phyloP scores from a whole-genome alignment of 345 rosid species.

The Turritis glabra region DNA sequence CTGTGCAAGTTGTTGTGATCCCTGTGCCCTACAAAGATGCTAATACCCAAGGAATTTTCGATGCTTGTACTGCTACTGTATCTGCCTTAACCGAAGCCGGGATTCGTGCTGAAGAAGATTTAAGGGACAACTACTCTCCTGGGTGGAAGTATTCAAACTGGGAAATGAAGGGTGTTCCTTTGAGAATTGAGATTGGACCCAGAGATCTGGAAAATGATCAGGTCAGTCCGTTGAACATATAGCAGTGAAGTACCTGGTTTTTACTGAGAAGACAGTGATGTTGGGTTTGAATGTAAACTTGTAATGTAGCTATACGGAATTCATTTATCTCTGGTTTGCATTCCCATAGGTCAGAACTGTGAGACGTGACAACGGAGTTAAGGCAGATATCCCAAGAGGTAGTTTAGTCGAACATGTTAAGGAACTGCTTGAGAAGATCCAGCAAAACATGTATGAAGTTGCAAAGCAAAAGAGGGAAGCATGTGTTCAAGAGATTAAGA shows the following conservation, averaged over 20 bases:
- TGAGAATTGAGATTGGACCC: slow-evolving; percentile 97
- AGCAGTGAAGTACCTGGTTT: slow-evolving; percentile 1
- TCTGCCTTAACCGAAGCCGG: slow-evolving; percentile 68
- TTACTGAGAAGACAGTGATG: neutral
- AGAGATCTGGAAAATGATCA: slow-evolving; percentile 80
- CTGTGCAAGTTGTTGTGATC: slow-evolving; percentile 79
- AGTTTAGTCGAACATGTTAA: slow-evolving; percentile 62
- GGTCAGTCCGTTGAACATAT: slow-evolving; percentile 43
- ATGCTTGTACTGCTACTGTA: slow-evolving; percentile 82
- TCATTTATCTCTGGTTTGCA: slow-evolving; percentile 14
- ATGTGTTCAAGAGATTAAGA: slow-evolving; percentile 61
- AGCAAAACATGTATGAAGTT: slow-evolving; percentile 59
- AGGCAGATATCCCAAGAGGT: slow-evolving; percentile 60
- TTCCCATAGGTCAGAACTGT: slow-evolving; percentile 73
- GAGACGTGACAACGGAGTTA: slow-evolving; percentile 78
- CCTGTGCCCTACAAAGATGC: slow-evolving; percentile 98
- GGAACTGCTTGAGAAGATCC: slow-evolving; percentile 61
- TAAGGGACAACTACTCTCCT: slow-evolving; percentile 90
- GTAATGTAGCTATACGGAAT: slow-evolving; percentile 4
- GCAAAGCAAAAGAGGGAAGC: slow-evolving; percentile 77
- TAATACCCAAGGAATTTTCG: slow-evolving; percentile 67
- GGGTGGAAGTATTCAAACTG: slow-evolving; percentile 99
- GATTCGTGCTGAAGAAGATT: slow-evolving; percentile 72
- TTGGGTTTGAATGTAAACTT: neutral
- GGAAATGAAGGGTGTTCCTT: slow-evolving; percentile 98